Conservation (phyloP, 179 eudicot species). For the Heliamphora ciliata region DNA sequence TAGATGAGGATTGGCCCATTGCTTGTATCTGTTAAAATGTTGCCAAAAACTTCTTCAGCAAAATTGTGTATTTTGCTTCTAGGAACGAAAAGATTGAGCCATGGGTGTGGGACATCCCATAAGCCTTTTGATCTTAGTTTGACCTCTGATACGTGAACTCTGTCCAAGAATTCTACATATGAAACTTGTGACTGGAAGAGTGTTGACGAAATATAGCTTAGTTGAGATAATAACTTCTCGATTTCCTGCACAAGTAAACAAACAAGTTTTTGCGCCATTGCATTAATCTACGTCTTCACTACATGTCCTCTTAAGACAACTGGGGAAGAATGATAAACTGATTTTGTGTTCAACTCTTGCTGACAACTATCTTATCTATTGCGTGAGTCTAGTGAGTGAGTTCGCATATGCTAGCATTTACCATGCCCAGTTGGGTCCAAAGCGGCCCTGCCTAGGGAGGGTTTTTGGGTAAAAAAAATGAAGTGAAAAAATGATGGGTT, state of each 20-base stretch:
- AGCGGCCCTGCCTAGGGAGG: too few species aligned
- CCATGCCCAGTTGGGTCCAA: too few species aligned
- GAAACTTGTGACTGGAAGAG: conserved; percentile 57
- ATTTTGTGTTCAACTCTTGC: too few species aligned
- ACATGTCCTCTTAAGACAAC: neutral
- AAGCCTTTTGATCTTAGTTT: conserved; percentile 65
- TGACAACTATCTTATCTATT: too few species aligned
- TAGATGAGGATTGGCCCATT: conserved; percentile 84
- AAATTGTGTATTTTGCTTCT: conserved; percentile 55
- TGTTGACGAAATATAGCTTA: conserved; percentile 65
- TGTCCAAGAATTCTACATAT: conserved; percentile 64
- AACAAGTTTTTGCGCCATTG: conserved; percentile 1
- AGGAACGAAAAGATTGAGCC: conserved; percentile 88
- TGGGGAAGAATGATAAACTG: neutral
- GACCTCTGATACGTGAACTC: conserved; percentile 71
- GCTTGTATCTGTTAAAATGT: conserved; percentile 54
- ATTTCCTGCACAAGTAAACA: conserved; percentile 43
- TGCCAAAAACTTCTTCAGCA: conserved; percentile 64
- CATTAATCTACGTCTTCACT: neutral
- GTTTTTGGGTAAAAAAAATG: too few species aligned
- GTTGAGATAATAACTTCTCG: conserved; percentile 39
- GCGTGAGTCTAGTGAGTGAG: too few species aligned
- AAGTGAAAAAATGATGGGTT: too few species aligned
- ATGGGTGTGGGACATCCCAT: conserved; percentile 94
- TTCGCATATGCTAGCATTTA: too few species aligned